A percentile compares a stretch with the other conserved stretches of the same genome.
Evolutionary conservation across 2,329 filamentous ascomycete genomes (phyloP).

Genomic region (Clarireedia homoeocarpa): DNA sequence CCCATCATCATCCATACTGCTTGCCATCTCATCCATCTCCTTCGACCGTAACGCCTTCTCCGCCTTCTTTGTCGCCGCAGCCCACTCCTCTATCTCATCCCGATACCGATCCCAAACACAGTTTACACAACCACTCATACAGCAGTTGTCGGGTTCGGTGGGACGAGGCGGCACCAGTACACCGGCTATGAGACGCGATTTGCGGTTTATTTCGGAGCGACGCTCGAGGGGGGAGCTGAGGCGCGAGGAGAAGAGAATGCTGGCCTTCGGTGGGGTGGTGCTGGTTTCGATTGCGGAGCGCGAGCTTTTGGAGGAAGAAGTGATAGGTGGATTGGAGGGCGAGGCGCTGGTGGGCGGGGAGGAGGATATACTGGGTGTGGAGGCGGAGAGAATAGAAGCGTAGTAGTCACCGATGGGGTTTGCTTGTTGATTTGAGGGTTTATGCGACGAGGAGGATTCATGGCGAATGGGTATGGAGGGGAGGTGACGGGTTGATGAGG

Average conservation of each 20-base stretch:
- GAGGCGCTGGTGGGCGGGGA: slow-evolving; percentile 18
- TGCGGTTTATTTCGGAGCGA: slow-evolving; percentile 48
- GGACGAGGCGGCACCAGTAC: slow-evolving; percentile 77
- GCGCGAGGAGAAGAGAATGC: slow-evolving; percentile 75
- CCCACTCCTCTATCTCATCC: slow-evolving; percentile 91
- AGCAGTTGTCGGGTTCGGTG: slow-evolving; percentile 93
- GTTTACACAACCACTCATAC: slow-evolving; percentile 97
- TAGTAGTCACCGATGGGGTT: slow-evolving; percentile 51
- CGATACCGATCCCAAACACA: slow-evolving; percentile 92
- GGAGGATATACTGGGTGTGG: slow-evolving; percentile 24
- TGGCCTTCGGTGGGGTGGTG: slow-evolving; percentile 35
- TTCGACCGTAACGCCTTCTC: slow-evolving; percentile 29
- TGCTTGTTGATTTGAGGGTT: slow-evolving; percentile 22
- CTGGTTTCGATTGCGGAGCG: background rate
- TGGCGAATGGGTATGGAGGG: slow-evolving; percentile 3
- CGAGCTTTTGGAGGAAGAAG: slow-evolving; percentile 12
- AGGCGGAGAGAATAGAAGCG: slow-evolving; percentile 44
- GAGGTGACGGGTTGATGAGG: slow-evolving; percentile 10
- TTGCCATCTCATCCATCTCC: slow-evolving; percentile 29
- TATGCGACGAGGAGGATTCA: slow-evolving; percentile 10
- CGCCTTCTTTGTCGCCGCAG: slow-evolving; percentile 41
- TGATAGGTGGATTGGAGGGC: slow-evolving; percentile 17
- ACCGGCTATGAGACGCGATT: slow-evolving; percentile 63
- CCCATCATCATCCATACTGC: slow-evolving; percentile 73
- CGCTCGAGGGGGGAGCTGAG: slow-evolving; percentile 67